Percentiles rank a stretch among this genome's conserved stretches.
These are phyloP conservation scores for Coemansia sp. DNA, from an alignment of 192 early-diverging fungal genomes.

Conservation along the genomic window DNA sequence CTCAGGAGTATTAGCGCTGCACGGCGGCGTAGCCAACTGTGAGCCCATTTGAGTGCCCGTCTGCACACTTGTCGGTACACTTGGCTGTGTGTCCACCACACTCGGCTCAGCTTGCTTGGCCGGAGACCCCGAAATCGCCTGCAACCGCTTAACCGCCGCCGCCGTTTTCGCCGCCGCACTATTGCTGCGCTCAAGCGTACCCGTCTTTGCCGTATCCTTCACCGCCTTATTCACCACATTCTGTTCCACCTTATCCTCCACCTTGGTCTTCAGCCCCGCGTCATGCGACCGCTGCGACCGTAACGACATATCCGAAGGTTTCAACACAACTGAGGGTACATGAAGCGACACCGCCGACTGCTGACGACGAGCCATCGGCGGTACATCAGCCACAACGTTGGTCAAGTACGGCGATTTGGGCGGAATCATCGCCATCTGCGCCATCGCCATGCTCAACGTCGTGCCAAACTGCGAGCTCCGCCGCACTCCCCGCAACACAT, in stretches of 20 bases:
- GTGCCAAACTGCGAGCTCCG: constrained; percentile 19
- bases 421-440: constrained; percentile 50
- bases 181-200: constrained; percentile 33
- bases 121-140: constrained; percentile 23
- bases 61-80: too few relatives aligned
- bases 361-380: constrained; percentile 9
- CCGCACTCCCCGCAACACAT: constrained; percentile 7
- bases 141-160: constrained; percentile 43
- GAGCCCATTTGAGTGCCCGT: neutral
- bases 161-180: constrained; percentile 49
- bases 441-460: constrained; percentile 45
- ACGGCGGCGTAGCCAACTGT: constrained; percentile 24
- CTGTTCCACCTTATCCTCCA: neutral
- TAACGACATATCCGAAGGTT: constrained; percentile 13
- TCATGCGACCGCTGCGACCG: constrained; percentile 25
- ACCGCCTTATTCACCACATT: too few relatives aligned
- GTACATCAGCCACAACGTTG: constrained; percentile 19
- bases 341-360: neutral
- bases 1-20: constrained; percentile 1
- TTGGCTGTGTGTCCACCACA: neutral
- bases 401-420: constrained; percentile 46
- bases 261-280: constrained; percentile 2
- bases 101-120: neutral
- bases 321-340: neutral
- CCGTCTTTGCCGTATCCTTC: neutral